Evolutionary conservation across 2,329 filamentous ascomycete species (phyloP).

Genomic region (Drechslerella coelobrocha): DNA sequence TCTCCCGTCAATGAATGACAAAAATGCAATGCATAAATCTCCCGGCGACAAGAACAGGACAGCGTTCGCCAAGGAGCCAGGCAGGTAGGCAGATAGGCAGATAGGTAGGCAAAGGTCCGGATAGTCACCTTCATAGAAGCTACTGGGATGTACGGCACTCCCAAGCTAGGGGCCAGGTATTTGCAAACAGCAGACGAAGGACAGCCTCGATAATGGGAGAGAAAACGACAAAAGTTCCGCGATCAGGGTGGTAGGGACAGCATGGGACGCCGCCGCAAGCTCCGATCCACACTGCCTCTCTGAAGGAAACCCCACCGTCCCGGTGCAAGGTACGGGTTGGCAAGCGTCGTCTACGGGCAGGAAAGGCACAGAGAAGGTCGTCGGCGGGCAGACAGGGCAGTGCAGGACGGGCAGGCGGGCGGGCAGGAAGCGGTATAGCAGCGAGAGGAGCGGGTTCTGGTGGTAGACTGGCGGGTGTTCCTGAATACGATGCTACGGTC

Average conservation of each 20-base stretch:
- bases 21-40: not conserved
- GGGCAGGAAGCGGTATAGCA: conserved; percentile 3
- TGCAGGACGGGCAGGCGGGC: conserved; percentile 14
- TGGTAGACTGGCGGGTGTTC: conserved; percentile 40
- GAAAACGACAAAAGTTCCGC: conserved; percentile 20
- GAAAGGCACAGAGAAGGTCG: too few relatives aligned
- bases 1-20: too few relatives aligned
- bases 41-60: not conserved
- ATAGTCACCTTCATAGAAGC: conserved; percentile 50
- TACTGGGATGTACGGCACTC: conserved; percentile 48
- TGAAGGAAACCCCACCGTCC: conserved; percentile 31
- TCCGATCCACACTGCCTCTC: conserved; percentile 24
- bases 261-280: conserved; percentile 42
- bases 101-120: not conserved
- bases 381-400: not conserved
- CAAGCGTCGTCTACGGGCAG: conserved; percentile 11
- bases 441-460: not conserved
- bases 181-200: conserved; percentile 8
- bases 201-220: conserved; percentile 20
- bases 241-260: conserved; percentile 40
- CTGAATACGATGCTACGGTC: conserved; percentile 43
- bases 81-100: not conserved
- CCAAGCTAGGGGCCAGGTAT: conserved; percentile 41
- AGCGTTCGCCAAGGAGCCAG: not conserved
- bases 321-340: conserved; percentile 10